Evolutionary conservation across 139 green algal genomes (phyloP).

Genomic region (Chlamydomonas asymmetrica): DNA sequence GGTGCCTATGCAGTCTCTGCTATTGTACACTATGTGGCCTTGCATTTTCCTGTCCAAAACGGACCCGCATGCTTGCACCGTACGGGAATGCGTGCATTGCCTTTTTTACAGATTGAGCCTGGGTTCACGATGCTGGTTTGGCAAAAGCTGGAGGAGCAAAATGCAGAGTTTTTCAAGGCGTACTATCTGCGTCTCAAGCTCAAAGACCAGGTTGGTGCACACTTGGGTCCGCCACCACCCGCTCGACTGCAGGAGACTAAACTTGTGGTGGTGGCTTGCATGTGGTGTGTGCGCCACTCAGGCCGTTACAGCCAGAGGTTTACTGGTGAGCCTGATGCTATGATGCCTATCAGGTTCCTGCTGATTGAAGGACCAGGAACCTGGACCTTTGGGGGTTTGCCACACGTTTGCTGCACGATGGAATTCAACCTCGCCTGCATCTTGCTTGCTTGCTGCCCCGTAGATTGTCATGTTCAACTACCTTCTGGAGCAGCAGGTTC

Average conservation of each 20-base stretch:
- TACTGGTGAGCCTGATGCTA: too few relatives aligned
- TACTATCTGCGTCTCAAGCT: conserved; percentile 89
- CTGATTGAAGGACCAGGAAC: too few relatives aligned
- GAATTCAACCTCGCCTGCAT: conserved; percentile 16
- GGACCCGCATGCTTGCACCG: too few relatives aligned
- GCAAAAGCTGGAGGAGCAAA: conserved; percentile 95
- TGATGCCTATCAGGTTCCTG: too few relatives aligned
- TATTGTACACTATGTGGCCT: neutral
- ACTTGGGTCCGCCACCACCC: too few relatives aligned
- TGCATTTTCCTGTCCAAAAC: neutral
- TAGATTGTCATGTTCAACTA: conserved; percentile 95
- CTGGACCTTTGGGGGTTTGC: too few relatives aligned
- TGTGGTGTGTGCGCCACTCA: too few relatives aligned
- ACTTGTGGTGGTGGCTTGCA: too few relatives aligned
- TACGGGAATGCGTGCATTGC: neutral
- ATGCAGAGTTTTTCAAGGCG: conserved; percentile 85
- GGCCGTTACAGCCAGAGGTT: too few relatives aligned
- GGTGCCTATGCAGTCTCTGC: neutral
- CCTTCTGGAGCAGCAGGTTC: conserved; percentile 85
- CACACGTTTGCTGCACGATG: neutral
- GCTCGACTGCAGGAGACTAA: too few relatives aligned
- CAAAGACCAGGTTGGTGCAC: too few relatives aligned
- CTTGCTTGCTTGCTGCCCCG: neutral
- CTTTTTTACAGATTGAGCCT: conserved; percentile 67
- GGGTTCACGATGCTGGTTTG: conserved; percentile 89